Conservation (phyloP, 306 rosid species). For the Vachellia pachyceras region DNA sequence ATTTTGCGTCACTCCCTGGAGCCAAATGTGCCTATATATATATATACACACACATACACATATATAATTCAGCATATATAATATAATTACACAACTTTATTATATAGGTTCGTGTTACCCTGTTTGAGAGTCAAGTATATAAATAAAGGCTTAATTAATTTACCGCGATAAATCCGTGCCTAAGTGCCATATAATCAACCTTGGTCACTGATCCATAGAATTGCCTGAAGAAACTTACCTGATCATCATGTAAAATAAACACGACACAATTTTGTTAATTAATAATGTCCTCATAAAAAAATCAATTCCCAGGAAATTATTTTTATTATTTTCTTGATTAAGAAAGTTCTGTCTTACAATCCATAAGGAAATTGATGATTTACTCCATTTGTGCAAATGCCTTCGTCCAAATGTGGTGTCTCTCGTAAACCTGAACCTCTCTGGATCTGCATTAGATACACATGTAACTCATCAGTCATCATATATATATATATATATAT, state of each 20-base stretch:
- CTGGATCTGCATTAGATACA: slow-evolving; percentile 60
- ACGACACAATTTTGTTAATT: neutral
- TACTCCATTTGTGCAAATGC: slow-evolving; percentile 70
- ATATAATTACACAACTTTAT: slow-evolving; percentile 40
- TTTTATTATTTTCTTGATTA: neutral
- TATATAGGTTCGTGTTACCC: neutral
- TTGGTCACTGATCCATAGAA: slow-evolving; percentile 67
- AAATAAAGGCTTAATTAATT: slow-evolving; percentile 13
- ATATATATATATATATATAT: too few relatives aligned
- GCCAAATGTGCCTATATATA: slow-evolving; percentile 77
- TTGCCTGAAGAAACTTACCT: slow-evolving; percentile 93
- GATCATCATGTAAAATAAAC: neutral
- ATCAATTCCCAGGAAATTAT: neutral
- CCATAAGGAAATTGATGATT: slow-evolving; percentile 62
- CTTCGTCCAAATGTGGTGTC: slow-evolving; percentile 88
- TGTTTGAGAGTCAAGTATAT: neutral
- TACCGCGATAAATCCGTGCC: slow-evolving; percentile 88
- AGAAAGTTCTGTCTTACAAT: slow-evolving; percentile 47
- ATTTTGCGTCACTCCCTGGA: slow-evolving; percentile 60
- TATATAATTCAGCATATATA: slow-evolving; percentile 20
- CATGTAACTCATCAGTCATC: neutral
- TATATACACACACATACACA: neutral
- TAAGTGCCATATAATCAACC: slow-evolving; percentile 74
- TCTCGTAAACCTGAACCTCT: slow-evolving; percentile 81
- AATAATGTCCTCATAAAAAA: neutral